Evolutionary conservation across 73 alveolate genomes (phyloP).

Genomic region (Paraurostyla sp.): DNA sequence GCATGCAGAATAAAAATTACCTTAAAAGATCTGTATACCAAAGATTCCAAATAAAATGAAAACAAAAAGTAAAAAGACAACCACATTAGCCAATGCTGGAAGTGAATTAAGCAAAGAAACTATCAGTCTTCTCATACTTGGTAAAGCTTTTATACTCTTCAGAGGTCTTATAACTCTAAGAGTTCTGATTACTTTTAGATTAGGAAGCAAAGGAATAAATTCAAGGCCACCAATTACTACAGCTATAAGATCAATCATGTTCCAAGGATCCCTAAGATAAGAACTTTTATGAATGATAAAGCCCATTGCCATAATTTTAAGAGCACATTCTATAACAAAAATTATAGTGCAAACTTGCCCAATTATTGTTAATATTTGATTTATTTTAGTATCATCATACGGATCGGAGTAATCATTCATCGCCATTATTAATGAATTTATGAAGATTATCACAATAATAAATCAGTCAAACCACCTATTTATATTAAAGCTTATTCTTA

Average conservation of each 20-base stretch:
- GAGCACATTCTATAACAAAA: slow-evolving; percentile 38
- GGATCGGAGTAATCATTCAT: slow-evolving; percentile 58
- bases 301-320: slow-evolving; percentile 69
- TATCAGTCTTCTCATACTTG: slow-evolving; percentile 76
- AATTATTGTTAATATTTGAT: not conserved
- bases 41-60: slow-evolving; percentile 64
- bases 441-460: slow-evolving; percentile 63
- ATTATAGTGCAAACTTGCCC: slow-evolving; percentile 9
- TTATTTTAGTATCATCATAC: not conserved
- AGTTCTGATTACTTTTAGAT: slow-evolving; percentile 42
- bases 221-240: slow-evolving; percentile 56
- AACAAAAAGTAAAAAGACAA: slow-evolving; percentile 71
- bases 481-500: not conserved
- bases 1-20: slow-evolving; percentile 49
- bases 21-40: slow-evolving; percentile 50
- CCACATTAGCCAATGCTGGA: slow-evolving; percentile 81
- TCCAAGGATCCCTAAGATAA: slow-evolving; percentile 73
- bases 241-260: slow-evolving; percentile 60
- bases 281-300: slow-evolving; percentile 42
- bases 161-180: slow-evolving; percentile 54
- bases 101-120: slow-evolving; percentile 71
- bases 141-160: slow-evolving; percentile 74
- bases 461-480: slow-evolving; percentile 74
- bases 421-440: slow-evolving; percentile 69
- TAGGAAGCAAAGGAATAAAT: slow-evolving; percentile 31